Evolutionary conservation across 2,329 filamentous ascomycete species (phyloP), one percentile per base, ranked within the genome.

Genomic region (Karstenula rhodostoma): DNA sequence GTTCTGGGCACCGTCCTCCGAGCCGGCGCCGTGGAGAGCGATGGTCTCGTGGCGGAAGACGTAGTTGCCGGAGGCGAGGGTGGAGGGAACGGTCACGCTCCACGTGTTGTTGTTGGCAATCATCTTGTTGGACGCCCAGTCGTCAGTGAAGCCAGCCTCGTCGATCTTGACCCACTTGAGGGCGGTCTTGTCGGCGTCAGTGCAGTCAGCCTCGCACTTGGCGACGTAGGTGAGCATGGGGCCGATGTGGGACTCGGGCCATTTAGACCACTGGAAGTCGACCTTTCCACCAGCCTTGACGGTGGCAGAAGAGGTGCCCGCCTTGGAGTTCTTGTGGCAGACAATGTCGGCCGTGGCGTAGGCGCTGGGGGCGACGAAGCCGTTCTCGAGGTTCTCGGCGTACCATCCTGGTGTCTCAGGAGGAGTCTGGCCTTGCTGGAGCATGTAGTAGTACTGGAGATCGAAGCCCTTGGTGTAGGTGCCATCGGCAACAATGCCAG

Each of bases 231-330:
- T 77, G 64, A 80, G 69, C 59, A 79, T 73, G 29, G 77, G 77
- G 6, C 78, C 78, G 12, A 77, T 52, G 67, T 80, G 78, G 44
- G 68, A 72, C 17, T 70, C 71, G 56, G 77, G 76, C 76, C 77
- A 77, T 42, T 43, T 51, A 13, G 81, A 85, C 86, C 86, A 88
- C 58, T 80, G 77, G 42, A 88, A 76, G 57, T 56, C 78, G 65
- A 91, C 73, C 9, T 80, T 81, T 64, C 81, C 80, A 62, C 89
- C 89, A 15, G 88, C 89, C n/a, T 82, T 79, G 40, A 90, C 84
- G n/a, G 83, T 78, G 19, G 84, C 86, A 63, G 82, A 80, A 59
- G 82, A 78, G 12, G 63, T 67, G 27, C 64, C 67, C 29, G 83
- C 81, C 32, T 81, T 80, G 32, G 84, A 87, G 46, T 78, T 77